Base-by-base conservation (phyloP, 495 filamentous ascomycete genomes). In the Parachaetomium inaequale region DNA sequence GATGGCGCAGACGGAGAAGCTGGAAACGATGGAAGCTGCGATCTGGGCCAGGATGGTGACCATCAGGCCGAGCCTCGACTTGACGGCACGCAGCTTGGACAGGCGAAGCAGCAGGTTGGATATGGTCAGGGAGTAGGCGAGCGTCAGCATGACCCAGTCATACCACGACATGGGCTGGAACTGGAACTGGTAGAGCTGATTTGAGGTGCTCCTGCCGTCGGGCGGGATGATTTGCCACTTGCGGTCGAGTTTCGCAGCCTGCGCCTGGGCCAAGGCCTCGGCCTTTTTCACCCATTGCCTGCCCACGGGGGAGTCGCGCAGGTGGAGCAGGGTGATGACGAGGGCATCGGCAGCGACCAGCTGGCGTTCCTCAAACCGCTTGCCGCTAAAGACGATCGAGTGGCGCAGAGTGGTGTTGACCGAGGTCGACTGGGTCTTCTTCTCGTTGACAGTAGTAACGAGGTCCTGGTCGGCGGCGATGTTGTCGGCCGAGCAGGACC, bases 351-450 rank as follows among this genome's bases (percentile, higher is more conserved):
- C 88, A 8, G 85, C 86, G 8, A 83, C 74, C 23, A 91, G 76
- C 40, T 76, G 74, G 12, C 82, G 77, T 61, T 86, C 80, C 28
- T 82, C 78, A 65, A 89, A 89, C 42, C 81, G 78, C 66, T 90
- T 90, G 12, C 88, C 88, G 57, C 87, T 88, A 69, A 91, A 90
- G 17, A 90, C 86, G 32, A 86, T 87, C 14, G 86, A 87, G 70
- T 87, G 88, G 10, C 87, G 80, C 55, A 91, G 68, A 15, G 87
- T 89, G 46, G 89, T 77, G 72, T 89, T 88, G 65, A 87, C 82
- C 6, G 79, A 80, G 10, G 87, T 87, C 4, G 77, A 72, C 55
- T 78, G 76, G 1, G 71, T 72, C 28, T 82, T 78, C 31, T 72
- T 78, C 40, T 77, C 66, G 63, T 90, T 90, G 65, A 90, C 85